Evolutionary conservation across 192 early-diverging fungal genomes (phyloP).

Genomic region (Oehlia diaphana): DNA sequence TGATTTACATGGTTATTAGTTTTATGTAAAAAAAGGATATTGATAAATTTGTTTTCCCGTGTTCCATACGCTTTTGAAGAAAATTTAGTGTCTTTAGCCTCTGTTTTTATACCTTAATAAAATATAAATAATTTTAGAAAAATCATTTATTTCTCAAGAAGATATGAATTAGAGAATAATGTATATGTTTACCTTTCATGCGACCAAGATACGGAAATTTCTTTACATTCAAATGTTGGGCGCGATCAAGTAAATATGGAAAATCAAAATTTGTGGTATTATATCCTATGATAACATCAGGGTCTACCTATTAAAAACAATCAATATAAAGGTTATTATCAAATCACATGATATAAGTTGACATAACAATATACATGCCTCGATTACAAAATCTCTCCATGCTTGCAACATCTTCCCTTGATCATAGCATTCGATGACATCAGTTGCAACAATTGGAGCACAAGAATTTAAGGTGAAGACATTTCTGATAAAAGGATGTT

Average conservation of each 20-base stretch:
- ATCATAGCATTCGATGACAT: conserved; percentile 76
- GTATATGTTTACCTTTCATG: conserved; percentile 45
- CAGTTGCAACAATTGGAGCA: conserved; percentile 88
- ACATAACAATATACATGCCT: conserved; percentile 36
- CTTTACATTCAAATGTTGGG: conserved; percentile 68
- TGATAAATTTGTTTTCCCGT: conserved; percentile 87
- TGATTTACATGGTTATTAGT: neutral
- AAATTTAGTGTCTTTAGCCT: conserved; percentile 79
- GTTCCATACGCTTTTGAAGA: conserved; percentile 93
- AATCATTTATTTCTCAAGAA: too few relatives aligned
- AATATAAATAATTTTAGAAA: neutral
- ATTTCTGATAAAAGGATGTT: conserved; percentile 88
- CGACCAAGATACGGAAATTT: conserved; percentile 87
- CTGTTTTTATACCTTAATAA: conserved; percentile 51
- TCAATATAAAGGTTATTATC: conserved; percentile 11
- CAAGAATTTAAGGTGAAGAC: conserved; percentile 92
- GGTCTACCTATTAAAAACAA: conserved; percentile 62
- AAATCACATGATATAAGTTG: neutral
- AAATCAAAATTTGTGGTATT: conserved; percentile 98
- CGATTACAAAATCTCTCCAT: conserved; percentile 88
- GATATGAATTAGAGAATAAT: neutral
- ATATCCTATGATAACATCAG: conserved; percentile 94
- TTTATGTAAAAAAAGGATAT: conserved; percentile 36
- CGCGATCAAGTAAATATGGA: conserved; percentile 91
- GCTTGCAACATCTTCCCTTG: conserved; percentile 76